Evolutionary conservation across 371 early-diverging fungal genomes (phyloP), one percentile per base, ranked within the genome.

Genomic region (Circinella minor): DNA sequence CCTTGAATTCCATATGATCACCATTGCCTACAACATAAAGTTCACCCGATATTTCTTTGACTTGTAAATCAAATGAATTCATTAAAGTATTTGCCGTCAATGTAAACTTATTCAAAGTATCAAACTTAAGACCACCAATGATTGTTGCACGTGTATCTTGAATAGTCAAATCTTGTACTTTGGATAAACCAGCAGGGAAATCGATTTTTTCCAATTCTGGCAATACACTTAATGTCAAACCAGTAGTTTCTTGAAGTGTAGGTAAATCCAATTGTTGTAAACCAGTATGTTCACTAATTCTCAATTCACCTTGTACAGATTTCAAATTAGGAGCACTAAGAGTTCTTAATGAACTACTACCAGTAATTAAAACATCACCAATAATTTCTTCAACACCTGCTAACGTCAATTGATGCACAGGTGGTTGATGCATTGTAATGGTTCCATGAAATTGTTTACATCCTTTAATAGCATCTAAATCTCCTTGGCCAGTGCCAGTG

Each of bases 1-100:
- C 77, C 60, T 75, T 65, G 63, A 78, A 79, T 10, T 62, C 66
- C 67, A 84, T 43, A 4, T 70, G 65, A 51, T 69, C 69, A 17
- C 79, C 83, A 67, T 86, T 86, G 48, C 86, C 86, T 4, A 83
- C 71, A 17, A 88, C 63, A 46, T 77, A 69, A 4, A 89, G 43
- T 0, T 68, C 75, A 15, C 83, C 82, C 4, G 73, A 78, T 18
- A 86, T 66, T 7, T 82, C 64, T 49, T 79, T 78, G 43, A 84
- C 75, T 1, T 66, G 59, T 39, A 89, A 80, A 15, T 86, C 85
- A 71, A 87, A 79, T 0, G 65, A 27, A 47, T 74, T 82, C 73
- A 89, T 76, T 61, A 81, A 79, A 36, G 82, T 83, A 71, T 89
- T 89, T 61, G 79, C 78, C 51, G 81, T 78, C 17, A 87, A 59